Base-by-base conservation (phyloP, 768 basidiomycete genomes). In the Amanita fuliginea region DNA sequence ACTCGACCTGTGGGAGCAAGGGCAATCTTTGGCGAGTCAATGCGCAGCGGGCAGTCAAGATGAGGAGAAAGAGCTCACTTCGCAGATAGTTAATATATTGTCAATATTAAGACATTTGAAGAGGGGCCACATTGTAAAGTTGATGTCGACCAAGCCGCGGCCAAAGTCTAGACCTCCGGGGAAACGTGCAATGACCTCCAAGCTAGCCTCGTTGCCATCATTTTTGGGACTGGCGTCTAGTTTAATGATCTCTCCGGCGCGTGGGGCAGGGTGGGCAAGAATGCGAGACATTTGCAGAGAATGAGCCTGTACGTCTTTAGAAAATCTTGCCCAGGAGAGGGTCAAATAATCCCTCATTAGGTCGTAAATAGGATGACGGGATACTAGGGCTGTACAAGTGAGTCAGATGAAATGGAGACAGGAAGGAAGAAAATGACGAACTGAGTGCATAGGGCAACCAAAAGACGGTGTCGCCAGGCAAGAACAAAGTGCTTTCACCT, bases 111-210 rank as follows among this genome's bases (percentile, higher is more conserved):
- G 65, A 52, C 85, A 86, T 62, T 92, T 86, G 74, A 97, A 96
- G 44, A 98, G 61, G 1, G 94, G 94, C 91, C 92, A 98, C 79
- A 96, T 88, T 34, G 91, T 92, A 60, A 94, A 93, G 65, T 95
- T 94, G 60, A 92, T 88, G 56, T 94, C 90, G 30, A 94, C 87
- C 42, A 95, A 71, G 0, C 92, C 92, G 37, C 83, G 77, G 22
- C 92, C 90, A 59, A 95, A 93, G 64, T 95, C 92, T 40, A 95
- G 76, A 16, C 89, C 88, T n/a, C 92, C 92, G 22, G 89, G 89
- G 69, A 93, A 91, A 43, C 89, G 80, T 19, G 89, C 86, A 34
- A 92, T 82, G 51, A 93, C 87, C 60, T 93, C 89, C 32, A 93
- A 70, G 51, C 69, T 73, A 5, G 72, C 69, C 21, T 75, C 72